Base-by-base conservation (phyloP, 352 stramenopile genomes). In the Phytopythium kandeliae region DNA sequence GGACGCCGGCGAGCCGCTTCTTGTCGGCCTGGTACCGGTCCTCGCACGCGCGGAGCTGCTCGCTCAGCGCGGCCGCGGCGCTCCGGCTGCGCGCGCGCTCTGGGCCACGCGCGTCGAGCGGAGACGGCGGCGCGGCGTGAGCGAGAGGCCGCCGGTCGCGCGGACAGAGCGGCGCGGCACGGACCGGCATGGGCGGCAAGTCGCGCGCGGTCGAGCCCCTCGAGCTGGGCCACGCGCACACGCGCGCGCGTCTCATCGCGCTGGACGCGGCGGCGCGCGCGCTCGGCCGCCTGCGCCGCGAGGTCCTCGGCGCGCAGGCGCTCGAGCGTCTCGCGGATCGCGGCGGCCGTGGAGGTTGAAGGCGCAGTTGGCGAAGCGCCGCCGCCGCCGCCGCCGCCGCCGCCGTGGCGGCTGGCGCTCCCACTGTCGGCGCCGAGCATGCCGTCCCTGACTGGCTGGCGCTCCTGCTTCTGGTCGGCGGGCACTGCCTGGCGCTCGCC, bases 221-320 rank as follows among this genome's bases (percentile, higher is more conserved):
- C 70, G n/a, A 83, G 51, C 21, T 81, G 71, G 62, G 73, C 68
- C 47, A 86, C 43, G 12, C 73, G 65, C 47, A 81, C 54, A 24
- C 85, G 44, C 44, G 68, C 74, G n/a, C 70, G 70, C 46, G 72
- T 86, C 37, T 48, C 57, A 4, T 77, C 57, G 17, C 60, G 54
- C 51, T 81, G 63, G 10, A 50, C 60, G n/a, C 42, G 44, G 15
- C 55, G 57, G 3, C 33, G 55, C 25, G 58, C 59, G 5, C 26
- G 25, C 52, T 69, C 69, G 42, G 56, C 37, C 10, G 41, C 48
- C 26, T 55, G 25, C 22, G 47, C 22, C 2, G 40, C 55, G 19
- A 16, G 24, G 15, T 51, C 28, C 3, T 66, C 48, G 2, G 28
- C 52, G 4, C 57, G 63, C 26, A 69, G 55, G 10, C 55, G 61